These are phyloP conservation scores for Fusarium pseudonygamai DNA, from an alignment of 2,329 filamentous ascomycete species.

Conservation along the genomic window DNA sequence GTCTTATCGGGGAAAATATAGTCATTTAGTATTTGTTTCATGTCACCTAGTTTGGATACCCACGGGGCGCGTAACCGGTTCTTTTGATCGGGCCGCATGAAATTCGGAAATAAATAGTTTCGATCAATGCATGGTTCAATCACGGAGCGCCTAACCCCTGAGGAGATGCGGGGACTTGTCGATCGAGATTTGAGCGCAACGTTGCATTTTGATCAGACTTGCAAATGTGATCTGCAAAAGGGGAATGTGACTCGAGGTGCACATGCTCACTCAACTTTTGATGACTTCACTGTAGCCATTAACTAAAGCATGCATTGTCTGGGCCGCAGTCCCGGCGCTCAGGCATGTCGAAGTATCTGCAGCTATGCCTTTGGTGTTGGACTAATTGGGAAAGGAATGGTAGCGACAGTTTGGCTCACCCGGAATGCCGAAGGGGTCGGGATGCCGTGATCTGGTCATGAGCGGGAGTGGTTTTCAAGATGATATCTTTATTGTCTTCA, in stretches of 20 bases:
- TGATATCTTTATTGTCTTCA: background rate
- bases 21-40: background rate
- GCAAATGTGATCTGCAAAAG: background rate
- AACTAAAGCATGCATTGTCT: background rate
- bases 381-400: no score
- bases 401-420: no score
- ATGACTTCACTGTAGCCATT: fast-evolving
- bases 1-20: background rate
- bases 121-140: background rate
- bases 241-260: background rate
- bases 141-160: background rate
- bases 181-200: background rate
- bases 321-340: fast-evolving
- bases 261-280: background rate
- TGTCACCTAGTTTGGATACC: background rate
- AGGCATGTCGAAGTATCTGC: background rate
- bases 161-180: background rate
- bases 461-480: fast-evolving
- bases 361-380: background rate
- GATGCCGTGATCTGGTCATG: fast-evolving
- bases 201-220: background rate
- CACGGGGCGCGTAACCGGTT: background rate
- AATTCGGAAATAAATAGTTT: background rate
- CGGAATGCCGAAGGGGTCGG: fast-evolving
- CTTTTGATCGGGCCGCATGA: background rate